These are phyloP conservation scores for Agroathelia rolfsii DNA, from an alignment of 1,284 basidiomycete species.

Conservation along the genomic window DNA sequence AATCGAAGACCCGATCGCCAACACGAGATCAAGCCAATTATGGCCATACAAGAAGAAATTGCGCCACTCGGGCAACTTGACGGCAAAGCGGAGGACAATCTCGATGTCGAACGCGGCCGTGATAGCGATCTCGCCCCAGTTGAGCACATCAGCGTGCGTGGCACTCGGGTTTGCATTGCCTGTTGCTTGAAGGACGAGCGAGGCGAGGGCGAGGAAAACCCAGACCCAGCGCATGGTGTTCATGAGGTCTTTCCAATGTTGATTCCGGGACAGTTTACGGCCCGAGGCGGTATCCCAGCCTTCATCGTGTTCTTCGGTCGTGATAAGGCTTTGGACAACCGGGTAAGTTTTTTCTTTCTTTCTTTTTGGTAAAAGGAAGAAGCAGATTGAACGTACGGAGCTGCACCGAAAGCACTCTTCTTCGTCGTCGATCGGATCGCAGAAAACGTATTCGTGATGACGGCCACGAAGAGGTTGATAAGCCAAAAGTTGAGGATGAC, in stretches of 20 bases:
- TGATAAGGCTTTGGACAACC: no score
- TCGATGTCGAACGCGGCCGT: slow-evolving; percentile 86
- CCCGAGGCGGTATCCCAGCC: slow-evolving; percentile 43
- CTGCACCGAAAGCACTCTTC: slow-evolving; percentile 89
- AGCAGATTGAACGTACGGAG: slow-evolving; percentile 37
- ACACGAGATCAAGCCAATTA: slow-evolving; percentile 74
- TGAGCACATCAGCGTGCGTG: slow-evolving; percentile 38
- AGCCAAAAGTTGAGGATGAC: slow-evolving; percentile 90
- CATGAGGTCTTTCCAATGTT: slow-evolving; percentile 45
- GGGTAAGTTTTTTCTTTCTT: no score
- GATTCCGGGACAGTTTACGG: slow-evolving; percentile 31
- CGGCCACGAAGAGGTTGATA: slow-evolving; percentile 91
- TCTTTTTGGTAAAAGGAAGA: not conserved
- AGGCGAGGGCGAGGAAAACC: slow-evolving; percentile 67
- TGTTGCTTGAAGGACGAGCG: slow-evolving; percentile 73
- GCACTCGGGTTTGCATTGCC: slow-evolving; percentile 47
- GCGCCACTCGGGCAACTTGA: slow-evolving; percentile 77
- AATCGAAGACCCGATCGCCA: slow-evolving; percentile 74
- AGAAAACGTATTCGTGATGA: slow-evolving; percentile 92
- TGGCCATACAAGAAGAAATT: slow-evolving; percentile 60
- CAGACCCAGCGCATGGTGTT: slow-evolving; percentile 64
- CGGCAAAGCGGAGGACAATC: slow-evolving; percentile 70
- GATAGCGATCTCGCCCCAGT: slow-evolving; percentile 69
- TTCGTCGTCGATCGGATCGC: slow-evolving; percentile 84
- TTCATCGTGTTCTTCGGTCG: slow-evolving; percentile 48